Evolutionary conservation across 1,284 basidiomycete genomes (phyloP), one percentile per base, ranked within the genome.

Genomic region (Heterobasidion occidentale): DNA sequence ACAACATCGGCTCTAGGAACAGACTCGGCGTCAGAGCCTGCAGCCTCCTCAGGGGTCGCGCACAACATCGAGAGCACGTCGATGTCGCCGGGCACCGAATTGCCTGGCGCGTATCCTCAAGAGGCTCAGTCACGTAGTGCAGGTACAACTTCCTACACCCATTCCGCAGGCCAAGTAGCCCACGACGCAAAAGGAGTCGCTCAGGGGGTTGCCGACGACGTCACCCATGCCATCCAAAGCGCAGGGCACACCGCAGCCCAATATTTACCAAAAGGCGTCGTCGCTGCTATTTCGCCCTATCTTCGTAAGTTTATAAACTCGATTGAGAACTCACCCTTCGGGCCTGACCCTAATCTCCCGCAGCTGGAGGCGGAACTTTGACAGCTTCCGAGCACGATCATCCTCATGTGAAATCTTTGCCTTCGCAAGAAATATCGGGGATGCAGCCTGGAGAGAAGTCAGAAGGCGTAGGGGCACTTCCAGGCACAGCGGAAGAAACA

Each of bases 401-500:
- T 17, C 38, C 38, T 11, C 54, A 56, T 19, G n/a, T 7, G 9
- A 51, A 14, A 27, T 70, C 69, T 5, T 53, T 67, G 47, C 68
- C 63, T 6, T 65, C 64, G 17, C 60, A 58, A 48, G 67, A 71
- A 55, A 45, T 64, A 46, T 57, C 62, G n/a, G 71, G 72, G 4
- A 59, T 65, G 0, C 51, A 49, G 20, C 49, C 63, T 4, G 60
- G 64, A 9, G 70, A 70, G 56, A 65, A 62, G 51, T 60, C 64
- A 14, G 67, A 60, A 8, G 76, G 76, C 15, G 72, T 70, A 6
- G 74, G 74, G 2, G 67, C 71, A 9, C 65, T 76, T 20, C 74
- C 74, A 1, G 74, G 74, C 2, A 58, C 59, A 2, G 56, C 65
- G 46, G 64, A 62, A 48, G 75, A 77, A 59, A 58, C 63, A 7